Evolutionary conservation across 2,329 filamentous ascomycete genomes (phyloP).

Genomic region (Diaporthe eres): DNA sequence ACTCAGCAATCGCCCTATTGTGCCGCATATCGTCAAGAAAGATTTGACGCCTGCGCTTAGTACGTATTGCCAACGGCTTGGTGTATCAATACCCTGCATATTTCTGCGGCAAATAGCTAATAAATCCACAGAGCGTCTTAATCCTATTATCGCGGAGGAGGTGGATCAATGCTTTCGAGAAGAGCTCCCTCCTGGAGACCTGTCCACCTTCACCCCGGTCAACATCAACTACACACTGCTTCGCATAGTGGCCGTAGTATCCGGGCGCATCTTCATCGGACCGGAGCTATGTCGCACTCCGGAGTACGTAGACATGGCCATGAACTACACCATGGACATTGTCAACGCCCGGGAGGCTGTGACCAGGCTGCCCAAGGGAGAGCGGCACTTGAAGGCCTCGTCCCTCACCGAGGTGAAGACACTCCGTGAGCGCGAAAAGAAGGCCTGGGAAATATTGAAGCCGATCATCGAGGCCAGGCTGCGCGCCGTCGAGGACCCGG

Average conservation of each 20-base stretch:
- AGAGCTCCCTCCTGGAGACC: constrained; percentile 53
- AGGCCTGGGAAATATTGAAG: constrained; percentile 53
- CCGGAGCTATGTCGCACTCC: constrained; percentile 60
- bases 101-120: background rate
- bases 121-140: constrained; percentile 49
- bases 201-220: constrained; percentile 53
- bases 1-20: background rate
- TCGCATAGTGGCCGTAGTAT: constrained; percentile 61
- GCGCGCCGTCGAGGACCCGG: constrained; percentile 43
- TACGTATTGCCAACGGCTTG: constrained; percentile 1
- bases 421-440: constrained; percentile 50
- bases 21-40: constrained; percentile 35
- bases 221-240: constrained; percentile 57
- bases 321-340: constrained; percentile 63
- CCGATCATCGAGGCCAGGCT: constrained; percentile 53
- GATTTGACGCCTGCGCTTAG: constrained; percentile 35
- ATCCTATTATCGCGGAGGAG: constrained; percentile 55
- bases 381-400: constrained; percentile 51
- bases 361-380: constrained; percentile 48
- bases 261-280: constrained; percentile 64
- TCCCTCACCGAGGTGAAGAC: constrained; percentile 53
- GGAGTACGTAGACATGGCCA: constrained; percentile 60
- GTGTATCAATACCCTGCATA: too few species aligned
- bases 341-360: constrained; percentile 53
- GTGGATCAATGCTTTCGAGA: constrained; percentile 51